A percentile compares a stretch with the other conserved stretches of the same genome.
Conservation (phyloP, 169 alveolate genomes). For the Neospora caninum region DNA sequence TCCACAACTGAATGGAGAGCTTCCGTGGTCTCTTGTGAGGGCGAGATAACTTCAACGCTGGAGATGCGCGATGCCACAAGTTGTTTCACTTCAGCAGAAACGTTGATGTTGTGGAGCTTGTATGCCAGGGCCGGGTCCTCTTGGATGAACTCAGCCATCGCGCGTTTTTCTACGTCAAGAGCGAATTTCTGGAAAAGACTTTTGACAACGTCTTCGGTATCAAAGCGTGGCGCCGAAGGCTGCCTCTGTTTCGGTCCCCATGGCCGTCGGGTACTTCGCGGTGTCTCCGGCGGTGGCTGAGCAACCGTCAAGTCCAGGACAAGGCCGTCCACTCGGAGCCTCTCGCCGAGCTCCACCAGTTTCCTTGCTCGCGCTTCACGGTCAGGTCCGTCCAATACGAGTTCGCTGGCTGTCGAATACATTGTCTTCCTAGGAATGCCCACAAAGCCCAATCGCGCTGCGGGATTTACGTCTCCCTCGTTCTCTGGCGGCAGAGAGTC, state of each 20-base stretch:
- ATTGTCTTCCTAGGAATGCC: neutral
- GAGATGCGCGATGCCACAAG: neutral
- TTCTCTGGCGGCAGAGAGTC: neutral
- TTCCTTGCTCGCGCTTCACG: neutral
- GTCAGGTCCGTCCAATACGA: neutral
- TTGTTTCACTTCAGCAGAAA: neutral
- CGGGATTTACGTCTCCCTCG: neutral
- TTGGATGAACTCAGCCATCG: neutral
- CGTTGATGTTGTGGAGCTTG: neutral
- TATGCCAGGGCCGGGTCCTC: neutral
- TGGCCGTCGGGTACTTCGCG: neutral
- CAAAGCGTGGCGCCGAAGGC: neutral
- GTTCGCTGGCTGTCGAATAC: neutral
- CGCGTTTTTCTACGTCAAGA: neutral
- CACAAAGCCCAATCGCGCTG: neutral
- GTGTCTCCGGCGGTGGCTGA: neutral
- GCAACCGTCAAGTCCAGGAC: neutral
- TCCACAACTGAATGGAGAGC: neutral
- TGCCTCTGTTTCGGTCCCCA: too few relatives aligned
- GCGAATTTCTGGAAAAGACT: neutral
- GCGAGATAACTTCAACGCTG: neutral
- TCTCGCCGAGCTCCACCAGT: neutral
- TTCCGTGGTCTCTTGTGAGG: neutral
- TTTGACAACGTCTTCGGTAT: neutral
- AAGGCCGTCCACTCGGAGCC: neutral